A percentile compares a stretch with the other conserved stretches of the same genome.
phyloP scores from a whole-genome alignment of 495 filamentous ascomycete genomes.

The Neurospora sp. region DNA sequence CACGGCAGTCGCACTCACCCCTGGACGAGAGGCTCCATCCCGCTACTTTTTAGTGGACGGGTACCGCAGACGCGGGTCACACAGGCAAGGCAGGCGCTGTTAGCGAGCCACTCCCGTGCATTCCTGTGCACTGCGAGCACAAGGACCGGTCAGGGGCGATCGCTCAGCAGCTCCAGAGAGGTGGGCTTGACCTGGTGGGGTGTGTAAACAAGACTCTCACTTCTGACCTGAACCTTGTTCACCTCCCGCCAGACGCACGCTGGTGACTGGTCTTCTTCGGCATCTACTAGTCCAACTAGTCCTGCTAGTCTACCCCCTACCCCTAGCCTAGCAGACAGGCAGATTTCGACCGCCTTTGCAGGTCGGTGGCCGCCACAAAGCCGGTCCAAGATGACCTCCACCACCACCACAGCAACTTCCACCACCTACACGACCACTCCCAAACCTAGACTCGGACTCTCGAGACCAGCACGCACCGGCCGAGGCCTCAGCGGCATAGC shows the following conservation, averaged over 20 bases:
- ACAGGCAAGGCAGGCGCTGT: background rate
- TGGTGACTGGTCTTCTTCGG: background rate
- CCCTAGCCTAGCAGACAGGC: background rate
- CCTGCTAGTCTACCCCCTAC: background rate
- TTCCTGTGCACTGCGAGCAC: background rate
- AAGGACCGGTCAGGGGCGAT: background rate
- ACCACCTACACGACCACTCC: slow-evolving; percentile 60
- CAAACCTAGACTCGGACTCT: slow-evolving; percentile 49
- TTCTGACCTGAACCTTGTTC: background rate
- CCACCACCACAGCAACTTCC: slow-evolving; percentile 11
- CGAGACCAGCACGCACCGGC: slow-evolving; percentile 12
- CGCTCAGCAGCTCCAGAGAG: background rate
- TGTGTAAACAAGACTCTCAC: background rate
- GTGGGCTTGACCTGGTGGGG: background rate
- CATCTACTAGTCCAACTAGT: background rate
- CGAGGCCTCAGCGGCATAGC: slow-evolving; percentile 32
- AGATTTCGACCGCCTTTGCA: background rate
- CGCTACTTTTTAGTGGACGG: background rate
- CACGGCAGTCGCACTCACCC: background rate
- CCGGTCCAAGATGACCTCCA: slow-evolving; percentile 21
- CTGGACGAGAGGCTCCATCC: background rate
- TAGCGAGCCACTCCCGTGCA: background rate
- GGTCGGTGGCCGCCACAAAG: slow-evolving; percentile 4
- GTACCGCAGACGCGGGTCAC: background rate
- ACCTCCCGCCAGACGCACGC: background rate